Percentiles rank a stretch among this genome's conserved stretches.
These are phyloP conservation scores for Periconia digitata DNA, from an alignment of 2,329 filamentous ascomycete genomes.

Conservation along the genomic window DNA sequence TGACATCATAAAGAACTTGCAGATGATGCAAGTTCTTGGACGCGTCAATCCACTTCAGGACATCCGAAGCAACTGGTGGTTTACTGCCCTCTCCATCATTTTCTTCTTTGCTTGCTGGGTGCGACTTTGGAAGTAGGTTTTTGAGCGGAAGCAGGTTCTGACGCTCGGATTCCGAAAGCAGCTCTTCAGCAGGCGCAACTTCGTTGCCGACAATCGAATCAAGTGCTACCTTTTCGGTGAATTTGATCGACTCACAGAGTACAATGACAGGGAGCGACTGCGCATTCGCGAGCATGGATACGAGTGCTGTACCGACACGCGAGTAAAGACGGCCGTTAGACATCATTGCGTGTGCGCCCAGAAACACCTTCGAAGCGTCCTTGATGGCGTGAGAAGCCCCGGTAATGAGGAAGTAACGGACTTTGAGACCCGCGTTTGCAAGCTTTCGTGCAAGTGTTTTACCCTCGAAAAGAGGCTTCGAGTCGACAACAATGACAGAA, in stretches of 20 bases:
- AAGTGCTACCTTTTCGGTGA: constrained; percentile 83
- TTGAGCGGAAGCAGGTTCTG: constrained; percentile 34
- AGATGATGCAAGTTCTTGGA: constrained; percentile 58
- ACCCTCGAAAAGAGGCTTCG: constrained; percentile 69
- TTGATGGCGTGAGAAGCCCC: constrained; percentile 74
- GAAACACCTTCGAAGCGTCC: constrained; percentile 70
- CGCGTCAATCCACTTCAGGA: constrained; percentile 41
- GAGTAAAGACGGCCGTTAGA: constrained; percentile 91
- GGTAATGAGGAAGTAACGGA: constrained; percentile 80
- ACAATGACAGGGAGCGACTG: constrained; percentile 80
- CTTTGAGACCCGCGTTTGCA: constrained; percentile 68
- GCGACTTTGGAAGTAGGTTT: constrained; percentile 19
- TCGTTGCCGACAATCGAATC: constrained; percentile 96
- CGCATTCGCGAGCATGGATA: constrained; percentile 80
- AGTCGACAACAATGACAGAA: constrained; percentile 82
- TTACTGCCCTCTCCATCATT: constrained; percentile 14
- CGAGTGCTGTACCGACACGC: constrained; percentile 79
- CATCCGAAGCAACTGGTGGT: constrained; percentile 28
- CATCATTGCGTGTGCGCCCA: constrained; percentile 90
- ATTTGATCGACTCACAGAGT: constrained; percentile 93
- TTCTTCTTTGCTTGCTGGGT: constrained; percentile 25
- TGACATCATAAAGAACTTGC: constrained; percentile 89
- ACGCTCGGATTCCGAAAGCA: constrained; percentile 46
- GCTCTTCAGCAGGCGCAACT: constrained; percentile 74
- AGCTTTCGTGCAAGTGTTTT: constrained; percentile 72